Evolutionary conservation across 2,329 filamentous ascomycete genomes (phyloP), one percentile per base, ranked within the genome.

Genomic region (Epichloe bromicola): DNA sequence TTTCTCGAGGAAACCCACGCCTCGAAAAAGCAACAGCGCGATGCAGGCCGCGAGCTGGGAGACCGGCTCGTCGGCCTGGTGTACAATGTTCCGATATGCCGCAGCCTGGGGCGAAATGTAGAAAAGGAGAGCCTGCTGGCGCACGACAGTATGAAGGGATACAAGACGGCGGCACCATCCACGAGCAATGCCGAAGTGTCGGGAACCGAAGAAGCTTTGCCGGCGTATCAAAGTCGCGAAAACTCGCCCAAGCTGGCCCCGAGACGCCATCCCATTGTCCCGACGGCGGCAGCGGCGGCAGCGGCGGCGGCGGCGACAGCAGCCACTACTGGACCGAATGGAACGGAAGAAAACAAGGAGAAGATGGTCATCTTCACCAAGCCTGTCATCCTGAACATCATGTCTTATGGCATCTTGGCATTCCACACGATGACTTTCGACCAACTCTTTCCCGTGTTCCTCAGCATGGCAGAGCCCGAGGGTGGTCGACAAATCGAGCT

Each of bases 351-450:
- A 20, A 46, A 39, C 42, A 59, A 61, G 48, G 49, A 53, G 23
- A 80, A 78, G 60, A 84, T 83, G 8, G 36, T 49, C 12, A 47
- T 50, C 10, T 96, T 97, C 65, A 95, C 88, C 12, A 81, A 75
- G 63, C 87, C 91, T 47, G 86, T 97, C 51, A 74, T 95, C 54
- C 74, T 94, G 62, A 91, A 90, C 63, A 95, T 96, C 56, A 70
- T 91, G 52, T 88, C 86, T 49, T 95, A 94, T 64, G 91, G 90
- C 43, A 88, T 97, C 60, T 74, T 97, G 53, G 91, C 91, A 56
- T 96, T 95, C 71, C 91, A 97, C 70, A 96, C 91, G 12, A 96
- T 98, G 69, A 94, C 90, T 0, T 93, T 95, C 60, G 93, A 98
- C 67, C 87, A 95, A 62, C 78, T 97, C 46, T 83, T 97, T 59